A percentile compares a stretch with the other conserved stretches of the same genome.
Conservation (phyloP, 2,329 filamentous ascomycete genomes). For the Botrytis elliptica region DNA sequence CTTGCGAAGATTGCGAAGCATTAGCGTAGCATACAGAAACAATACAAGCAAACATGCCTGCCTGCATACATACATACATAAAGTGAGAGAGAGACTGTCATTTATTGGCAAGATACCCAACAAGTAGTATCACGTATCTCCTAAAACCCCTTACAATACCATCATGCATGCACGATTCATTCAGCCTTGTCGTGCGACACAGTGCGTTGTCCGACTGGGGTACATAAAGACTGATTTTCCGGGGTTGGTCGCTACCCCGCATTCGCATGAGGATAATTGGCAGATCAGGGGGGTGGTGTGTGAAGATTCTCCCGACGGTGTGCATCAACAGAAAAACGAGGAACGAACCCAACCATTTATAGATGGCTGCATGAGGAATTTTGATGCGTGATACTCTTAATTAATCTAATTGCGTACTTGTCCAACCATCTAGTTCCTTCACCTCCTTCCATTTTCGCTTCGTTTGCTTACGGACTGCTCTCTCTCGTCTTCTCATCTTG, state of each 20-base stretch:
- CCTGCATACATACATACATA: not conserved
- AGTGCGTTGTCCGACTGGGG: constrained; percentile 4
- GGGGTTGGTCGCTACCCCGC: constrained; percentile 9
- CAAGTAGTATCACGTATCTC: not conserved
- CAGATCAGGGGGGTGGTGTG: not conserved
- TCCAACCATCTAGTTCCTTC: not conserved
- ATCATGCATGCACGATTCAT: not conserved
- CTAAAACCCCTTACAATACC: not conserved
- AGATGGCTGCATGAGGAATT: not conserved
- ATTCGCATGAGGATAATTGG: not conserved
- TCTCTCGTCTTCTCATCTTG: constrained; percentile 5
- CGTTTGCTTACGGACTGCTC: not conserved
- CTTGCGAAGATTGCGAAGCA: not conserved
- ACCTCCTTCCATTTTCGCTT: not conserved
- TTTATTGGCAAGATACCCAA: not conserved
- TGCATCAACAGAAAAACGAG: not conserved
- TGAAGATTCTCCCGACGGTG: not conserved
- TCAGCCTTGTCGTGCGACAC: constrained; percentile 1
- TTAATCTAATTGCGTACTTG: constrained; percentile 4
- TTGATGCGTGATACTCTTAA: constrained; percentile 1
- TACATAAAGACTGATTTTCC: not conserved
- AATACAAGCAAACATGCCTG: not conserved
- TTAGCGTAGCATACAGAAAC: not conserved
- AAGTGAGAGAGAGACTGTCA: not conserved
- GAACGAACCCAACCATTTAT: not conserved